Evolutionary conservation across 2,329 filamentous ascomycete species (phyloP), one percentile per base, ranked within the genome.

Genomic region (Camillea tinctor): DNA sequence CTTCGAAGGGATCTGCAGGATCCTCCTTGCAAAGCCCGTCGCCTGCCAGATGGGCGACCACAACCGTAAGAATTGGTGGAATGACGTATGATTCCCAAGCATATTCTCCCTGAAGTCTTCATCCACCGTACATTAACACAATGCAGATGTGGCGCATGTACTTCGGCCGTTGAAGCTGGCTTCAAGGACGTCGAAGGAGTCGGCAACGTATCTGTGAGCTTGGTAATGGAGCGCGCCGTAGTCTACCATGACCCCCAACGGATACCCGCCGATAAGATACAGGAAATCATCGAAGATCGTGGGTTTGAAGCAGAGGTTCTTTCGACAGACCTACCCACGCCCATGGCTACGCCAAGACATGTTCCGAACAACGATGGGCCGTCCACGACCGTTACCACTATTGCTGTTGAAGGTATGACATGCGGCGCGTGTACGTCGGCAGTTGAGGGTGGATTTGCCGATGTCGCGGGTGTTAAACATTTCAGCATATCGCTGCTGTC

Each of bases 211-310:
- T 96, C 93, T 9, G 90, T 99, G 69, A 97, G 92, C 73, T 80
- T 99, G 69, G 90, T 97, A 58, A 96, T 97, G 87, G 93, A 97
- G 76, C 88, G 94, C 61, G 95, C 94, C n/a, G 93, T 98, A 50
- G 82, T 98, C 40, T 89, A 93, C 76, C 95, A 99, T 77, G 90
- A 98, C 75, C 87, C 92, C 1, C 79, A 83, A 58, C 83, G 85
- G 56, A 84, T 98, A 56, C 79, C 91, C 15, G 84, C 92, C 61
- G 90, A 93, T 44, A 79, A 88, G 67, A 84, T 98, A 61, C 87
- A 86, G 72, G 92, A 96, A 66, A 92, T 90, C 40, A 95, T 97
- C 66, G 92, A 97, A 70, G 93, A 96, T 74, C 85, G 92, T 61
- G 93, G 93, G 0, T 98, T 98, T 73, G 94, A 97, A 71, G 93